phyloP scores from a whole-genome alignment of 305 asterid genomes.

The Nicotiana rustica region DNA sequence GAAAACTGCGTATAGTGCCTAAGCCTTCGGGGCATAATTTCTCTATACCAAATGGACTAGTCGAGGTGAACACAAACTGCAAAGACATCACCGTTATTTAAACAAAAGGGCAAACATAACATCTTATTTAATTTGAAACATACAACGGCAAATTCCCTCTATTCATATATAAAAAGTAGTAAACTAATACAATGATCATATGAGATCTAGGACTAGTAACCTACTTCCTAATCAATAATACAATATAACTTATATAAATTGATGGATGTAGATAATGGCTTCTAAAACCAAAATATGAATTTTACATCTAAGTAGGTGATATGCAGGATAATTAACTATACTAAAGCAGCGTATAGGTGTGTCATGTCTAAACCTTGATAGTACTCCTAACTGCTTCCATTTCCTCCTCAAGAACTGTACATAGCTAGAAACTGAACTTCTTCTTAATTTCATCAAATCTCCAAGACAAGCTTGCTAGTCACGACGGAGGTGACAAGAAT shows the following conservation, averaged over 20 bases:
- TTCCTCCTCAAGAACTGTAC: constrained; percentile 43
- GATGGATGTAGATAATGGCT: background rate
- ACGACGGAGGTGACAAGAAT: constrained; percentile 43
- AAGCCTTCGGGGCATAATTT: too few relatives aligned
- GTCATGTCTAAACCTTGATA: constrained; percentile 1
- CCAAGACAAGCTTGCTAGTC: constrained; percentile 45
- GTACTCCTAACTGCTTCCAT: constrained; percentile 32
- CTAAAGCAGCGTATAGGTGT: constrained; percentile 27
- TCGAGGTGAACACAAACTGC: too few relatives aligned
- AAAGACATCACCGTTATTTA: too few relatives aligned
- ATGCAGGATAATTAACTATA: constrained; percentile 15
- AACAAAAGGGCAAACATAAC: background rate
- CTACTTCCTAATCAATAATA: background rate
- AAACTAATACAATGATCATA: background rate
- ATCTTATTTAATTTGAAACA: background rate
- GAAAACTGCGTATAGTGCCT: too few relatives aligned
- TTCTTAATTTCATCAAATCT: constrained; percentile 24
- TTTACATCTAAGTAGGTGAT: constrained; percentile 19
- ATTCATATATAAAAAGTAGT: background rate
- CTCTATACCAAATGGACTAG: too few relatives aligned
- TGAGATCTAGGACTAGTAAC: constrained; percentile 1
- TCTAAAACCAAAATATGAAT: constrained; percentile 4
- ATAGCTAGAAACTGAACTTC: constrained; percentile 33
- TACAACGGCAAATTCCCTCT: background rate
- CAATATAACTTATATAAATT: background rate